These are phyloP conservation scores for Dendryphion nanum DNA, from an alignment of 2,329 filamentous ascomycete species.

Conservation along the genomic window DNA sequence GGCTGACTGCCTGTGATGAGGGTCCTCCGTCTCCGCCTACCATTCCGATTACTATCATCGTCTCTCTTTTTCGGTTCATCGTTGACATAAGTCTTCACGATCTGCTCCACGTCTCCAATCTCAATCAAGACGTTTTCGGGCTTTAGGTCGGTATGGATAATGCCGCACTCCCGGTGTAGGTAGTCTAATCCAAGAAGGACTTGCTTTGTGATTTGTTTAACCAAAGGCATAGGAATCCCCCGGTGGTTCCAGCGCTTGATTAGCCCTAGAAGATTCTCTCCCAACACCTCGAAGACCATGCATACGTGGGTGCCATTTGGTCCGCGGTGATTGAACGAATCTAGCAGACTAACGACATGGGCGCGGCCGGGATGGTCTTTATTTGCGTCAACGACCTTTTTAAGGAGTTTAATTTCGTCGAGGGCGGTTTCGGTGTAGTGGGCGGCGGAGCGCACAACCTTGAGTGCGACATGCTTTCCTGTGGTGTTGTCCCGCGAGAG, in stretches of 20 bases:
- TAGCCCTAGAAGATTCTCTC: conserved; percentile 88
- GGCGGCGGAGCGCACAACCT: conserved; percentile 94
- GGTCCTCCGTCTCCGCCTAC: conserved; percentile 82
- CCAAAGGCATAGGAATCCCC: conserved; percentile 91
- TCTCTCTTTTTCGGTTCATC: conserved; percentile 65
- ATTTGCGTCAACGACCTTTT: conserved; percentile 94
- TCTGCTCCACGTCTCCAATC: conserved; percentile 98
- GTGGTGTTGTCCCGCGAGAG: conserved; percentile 78
- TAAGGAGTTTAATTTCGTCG: conserved; percentile 97
- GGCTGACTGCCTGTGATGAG: conserved; percentile 97
- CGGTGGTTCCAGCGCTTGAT: conserved; percentile 99
- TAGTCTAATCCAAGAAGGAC: conserved; percentile 94
- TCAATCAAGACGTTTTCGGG: conserved; percentile 98
- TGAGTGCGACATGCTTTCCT: conserved; percentile 92
- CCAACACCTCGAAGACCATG: conserved; percentile 98
- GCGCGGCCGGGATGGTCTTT: conserved; percentile 90
- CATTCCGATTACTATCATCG: conserved; percentile 90
- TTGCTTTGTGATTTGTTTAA: conserved; percentile 99
- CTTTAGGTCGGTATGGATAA: conserved; percentile 97
- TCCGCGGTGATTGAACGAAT: conserved; percentile 97
- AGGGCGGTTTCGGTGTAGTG: conserved; percentile 99
- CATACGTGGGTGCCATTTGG: conserved; percentile 96
- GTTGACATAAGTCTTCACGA: conserved; percentile 94
- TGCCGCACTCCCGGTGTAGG: conserved; percentile 94
- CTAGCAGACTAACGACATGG: conserved; percentile 92